Base-by-base conservation (phyloP, 805 yeast species). In the Pichia californica region DNA sequence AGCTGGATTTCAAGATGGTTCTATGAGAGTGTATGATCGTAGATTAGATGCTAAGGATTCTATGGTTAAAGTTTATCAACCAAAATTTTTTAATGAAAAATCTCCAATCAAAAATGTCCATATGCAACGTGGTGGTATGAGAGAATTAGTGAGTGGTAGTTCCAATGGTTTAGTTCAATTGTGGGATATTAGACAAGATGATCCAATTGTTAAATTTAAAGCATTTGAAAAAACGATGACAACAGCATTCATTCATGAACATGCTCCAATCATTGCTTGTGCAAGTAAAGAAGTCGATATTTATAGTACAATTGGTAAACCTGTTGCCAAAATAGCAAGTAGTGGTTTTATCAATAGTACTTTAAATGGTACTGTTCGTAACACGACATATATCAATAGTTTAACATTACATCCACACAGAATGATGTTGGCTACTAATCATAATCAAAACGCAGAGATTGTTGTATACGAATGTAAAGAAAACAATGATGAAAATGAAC, bases 41-140 rank as follows among this genome's bases (percentile, higher is more conserved):
- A 73, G 99, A 52, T 62, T 87, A 46, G 94, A 86, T 52, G 74
- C 93, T 0, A 68, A 95, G 43, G 93, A 85, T 52, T 82, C 94
- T 0, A 80, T 91, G 85, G 86, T 88, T 11, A 78, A 80, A 53
- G 69, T 81, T 7, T 93, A 97, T 95, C 74, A 77, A 51, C 69
- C 73, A n/a, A 61, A 62, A n/a, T 52, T 40, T 15, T 8, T 33
- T 2, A 36, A 43, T 13, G 55, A 53, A 28, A 47, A 55, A 18
- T 51, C 62, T 26, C 47, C 52, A 23, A 78, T 91, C 34, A 69
- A 80, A 36, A 87, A 84, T 52, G 80, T 89, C 9, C 95, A 87
- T 56, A 83, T 93, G 94, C 99, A 93, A 67, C 73, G 99, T 54
- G 99, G 99, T 31, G 99, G 99, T 0, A 78, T 79, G 54, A 72